Evolutionary conservation across 108 stramenopile species (phyloP).

Genomic region (Skeletonema menzelii): DNA sequence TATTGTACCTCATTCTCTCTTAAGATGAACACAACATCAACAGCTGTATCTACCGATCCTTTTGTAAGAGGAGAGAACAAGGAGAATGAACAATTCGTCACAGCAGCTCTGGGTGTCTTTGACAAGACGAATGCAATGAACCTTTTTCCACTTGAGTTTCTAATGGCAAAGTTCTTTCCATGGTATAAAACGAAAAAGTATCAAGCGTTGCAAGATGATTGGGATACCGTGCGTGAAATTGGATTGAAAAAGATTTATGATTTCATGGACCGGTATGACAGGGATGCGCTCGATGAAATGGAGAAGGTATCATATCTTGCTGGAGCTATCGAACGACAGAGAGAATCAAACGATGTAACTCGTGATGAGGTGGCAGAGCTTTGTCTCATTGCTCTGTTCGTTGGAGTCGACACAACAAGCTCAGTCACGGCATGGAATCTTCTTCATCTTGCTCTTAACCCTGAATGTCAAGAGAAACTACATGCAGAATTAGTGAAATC

Average conservation of each 20-base stretch:
- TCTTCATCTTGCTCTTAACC: conserved; percentile 33
- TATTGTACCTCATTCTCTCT: neutral
- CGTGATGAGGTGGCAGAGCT: conserved; percentile 30
- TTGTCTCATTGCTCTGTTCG: conserved; percentile 7
- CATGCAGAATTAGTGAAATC: conserved; percentile 18
- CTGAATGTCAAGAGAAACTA: conserved; percentile 18
- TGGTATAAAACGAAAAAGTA: conserved; percentile 9
- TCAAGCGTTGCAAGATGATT: conserved; percentile 2
- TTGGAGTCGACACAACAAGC: conserved; percentile 39
- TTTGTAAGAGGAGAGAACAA: neutral
- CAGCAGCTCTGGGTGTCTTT: neutral
- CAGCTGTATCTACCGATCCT: neutral
- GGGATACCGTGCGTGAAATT: conserved; percentile 3
- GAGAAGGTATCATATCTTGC: conserved; percentile 30
- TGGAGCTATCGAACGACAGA: conserved; percentile 28
- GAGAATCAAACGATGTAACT: conserved; percentile 8
- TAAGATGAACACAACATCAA: neutral
- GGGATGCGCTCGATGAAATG: conserved; percentile 18
- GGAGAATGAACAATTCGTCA: neutral
- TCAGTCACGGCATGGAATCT: conserved; percentile 30
- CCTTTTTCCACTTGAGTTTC: conserved; percentile 4
- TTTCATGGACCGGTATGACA: conserved; percentile 8
- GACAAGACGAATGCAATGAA: conserved; percentile 14
- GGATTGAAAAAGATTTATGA: conserved; percentile 5
- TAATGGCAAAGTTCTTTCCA: neutral